Base-by-base conservation (phyloP, 495 filamentous ascomycete genomes). In the Poronia punctata region DNA sequence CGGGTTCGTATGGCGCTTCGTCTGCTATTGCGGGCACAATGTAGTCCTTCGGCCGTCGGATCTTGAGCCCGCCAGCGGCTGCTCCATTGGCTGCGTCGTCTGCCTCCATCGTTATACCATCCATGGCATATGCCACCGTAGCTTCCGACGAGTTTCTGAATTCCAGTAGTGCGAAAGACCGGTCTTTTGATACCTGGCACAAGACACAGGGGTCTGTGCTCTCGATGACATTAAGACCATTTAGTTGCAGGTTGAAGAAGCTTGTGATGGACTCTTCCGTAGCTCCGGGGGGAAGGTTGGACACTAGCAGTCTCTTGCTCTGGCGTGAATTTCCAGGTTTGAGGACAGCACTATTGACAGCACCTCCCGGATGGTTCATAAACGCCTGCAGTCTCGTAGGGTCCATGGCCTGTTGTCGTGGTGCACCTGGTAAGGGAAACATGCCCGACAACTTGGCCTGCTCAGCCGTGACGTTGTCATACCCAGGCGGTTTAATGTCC, bases 391-490 rank as follows among this genome's bases (percentile, higher is more conserved):
- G 76, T 50, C 88, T 88, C 31, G 79, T 86, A 17, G 93, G 89
- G 48, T 98, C 92, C 85, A 98, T 93, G 3, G 89, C 86, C 55
- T 95, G 88, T 53, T 95, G 88, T 48, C 93, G 79, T 35, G 92
- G 92, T 29, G 90, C 92, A 45, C 92, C 92, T 4, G 92, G 92
- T 7, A 99, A 78, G 43, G 92, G 89, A 70, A 99, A 99, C 92
- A 97, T 95, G 65, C 87, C 87, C n/a, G 92, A 99, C 23, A 99
- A 75, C 71, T 99, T 99, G 18, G 92, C 93, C 59, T 97, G 93
- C 61, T 99, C 92, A 17, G 92, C 93, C 9, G 93, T 96, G 45
- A 99, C 92, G 66, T 94, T 95, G 62, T 97, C 92, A 54, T 99
- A 99, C 20, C 92, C 90, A 15, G 87, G 86, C 9, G 92, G 92